Percentiles rank a stretch among this genome's conserved stretches.
Conservation (phyloP, 2,329 filamentous ascomycete species). For the Colletotrichum godetiae region DNA sequence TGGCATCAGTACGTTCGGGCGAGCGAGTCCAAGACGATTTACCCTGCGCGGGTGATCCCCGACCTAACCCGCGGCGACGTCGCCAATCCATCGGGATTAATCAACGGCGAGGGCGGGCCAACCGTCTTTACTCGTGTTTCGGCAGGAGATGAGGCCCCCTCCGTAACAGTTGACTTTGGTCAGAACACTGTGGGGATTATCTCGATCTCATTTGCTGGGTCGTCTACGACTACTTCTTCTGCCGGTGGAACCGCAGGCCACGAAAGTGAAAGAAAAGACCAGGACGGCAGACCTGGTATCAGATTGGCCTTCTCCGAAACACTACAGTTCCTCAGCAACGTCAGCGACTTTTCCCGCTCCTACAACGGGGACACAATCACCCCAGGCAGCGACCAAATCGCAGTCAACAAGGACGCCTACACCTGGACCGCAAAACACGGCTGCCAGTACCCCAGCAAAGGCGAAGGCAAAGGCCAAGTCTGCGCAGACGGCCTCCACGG, state of each 20-base stretch:
- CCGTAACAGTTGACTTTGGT: conserved; percentile 61
- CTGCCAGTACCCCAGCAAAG: conserved; percentile 47
- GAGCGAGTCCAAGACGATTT: conserved; percentile 45
- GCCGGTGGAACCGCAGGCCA: neutral
- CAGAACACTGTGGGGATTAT: conserved; percentile 58
- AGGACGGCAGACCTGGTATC: conserved; percentile 50
- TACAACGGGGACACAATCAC: conserved; percentile 53
- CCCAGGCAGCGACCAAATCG: conserved; percentile 61
- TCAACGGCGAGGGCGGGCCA: conserved; percentile 39
- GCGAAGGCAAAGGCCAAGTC: conserved; percentile 47
- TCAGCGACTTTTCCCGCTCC: conserved; percentile 61
- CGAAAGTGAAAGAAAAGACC: neutral
- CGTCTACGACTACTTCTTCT: conserved; percentile 39
- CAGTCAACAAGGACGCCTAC: conserved; percentile 53
- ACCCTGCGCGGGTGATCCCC: conserved; percentile 45
- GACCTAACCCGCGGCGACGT: conserved; percentile 50
- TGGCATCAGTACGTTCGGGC: conserved; percentile 55
- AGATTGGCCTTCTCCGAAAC: conserved; percentile 62
- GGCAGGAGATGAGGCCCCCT: conserved; percentile 42
- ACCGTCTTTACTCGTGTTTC: conserved; percentile 46
- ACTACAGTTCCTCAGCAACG: conserved; percentile 53
- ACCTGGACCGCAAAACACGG: conserved; percentile 58
- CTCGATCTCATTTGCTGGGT: conserved; percentile 54
- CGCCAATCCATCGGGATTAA: conserved; percentile 49
- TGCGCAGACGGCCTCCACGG: conserved; percentile 65